Percentiles rank a stretch among this genome's conserved stretches.
These are phyloP conservation scores for Coniella vitis DNA, from an alignment of 2,329 filamentous ascomycete species.

Conservation along the genomic window DNA sequence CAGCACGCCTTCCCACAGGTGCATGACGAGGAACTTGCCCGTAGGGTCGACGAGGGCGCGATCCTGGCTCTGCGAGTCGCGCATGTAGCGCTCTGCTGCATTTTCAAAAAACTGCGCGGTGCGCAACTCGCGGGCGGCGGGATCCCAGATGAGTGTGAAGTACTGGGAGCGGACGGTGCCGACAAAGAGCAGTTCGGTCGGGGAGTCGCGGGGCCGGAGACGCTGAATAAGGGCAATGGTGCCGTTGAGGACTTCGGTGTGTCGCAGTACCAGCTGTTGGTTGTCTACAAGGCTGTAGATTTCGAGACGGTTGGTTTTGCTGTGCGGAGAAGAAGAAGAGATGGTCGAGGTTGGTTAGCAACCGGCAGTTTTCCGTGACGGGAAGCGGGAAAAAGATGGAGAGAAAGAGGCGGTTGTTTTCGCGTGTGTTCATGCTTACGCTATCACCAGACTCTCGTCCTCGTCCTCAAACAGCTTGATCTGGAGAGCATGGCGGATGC, in stretches of 20 bases:
- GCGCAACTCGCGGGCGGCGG: conserved; percentile 42
- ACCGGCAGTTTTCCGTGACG: not conserved
- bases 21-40: conserved; percentile 51
- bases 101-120: conserved; percentile 47
- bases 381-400: not conserved
- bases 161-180: conserved; percentile 87
- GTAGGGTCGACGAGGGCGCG: conserved; percentile 79
- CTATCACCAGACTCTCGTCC: conserved; percentile 77
- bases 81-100: conserved; percentile 51
- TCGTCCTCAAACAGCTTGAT: conserved; percentile 67
- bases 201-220: conserved; percentile 65
- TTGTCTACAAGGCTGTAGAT: conserved; percentile 67
- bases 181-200: conserved; percentile 81
- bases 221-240: conserved; percentile 79
- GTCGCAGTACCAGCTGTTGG: conserved; percentile 52
- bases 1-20: conserved; percentile 54
- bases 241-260: conserved; percentile 71
- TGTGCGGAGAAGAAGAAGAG: conserved; percentile 32
- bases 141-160: conserved; percentile 83
- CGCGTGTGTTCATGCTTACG: conserved; percentile 56
- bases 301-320: conserved; percentile 80
- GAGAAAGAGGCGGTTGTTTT: not conserved
- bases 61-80: conserved; percentile 77
- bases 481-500: conserved; percentile 81
- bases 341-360: conserved; percentile 30